Percentiles rank a stretch among this genome's conserved stretches.
Evolutionary conservation across 1,284 basidiomycete genomes (phyloP).

Genomic region (Schizophyllum commune): DNA sequence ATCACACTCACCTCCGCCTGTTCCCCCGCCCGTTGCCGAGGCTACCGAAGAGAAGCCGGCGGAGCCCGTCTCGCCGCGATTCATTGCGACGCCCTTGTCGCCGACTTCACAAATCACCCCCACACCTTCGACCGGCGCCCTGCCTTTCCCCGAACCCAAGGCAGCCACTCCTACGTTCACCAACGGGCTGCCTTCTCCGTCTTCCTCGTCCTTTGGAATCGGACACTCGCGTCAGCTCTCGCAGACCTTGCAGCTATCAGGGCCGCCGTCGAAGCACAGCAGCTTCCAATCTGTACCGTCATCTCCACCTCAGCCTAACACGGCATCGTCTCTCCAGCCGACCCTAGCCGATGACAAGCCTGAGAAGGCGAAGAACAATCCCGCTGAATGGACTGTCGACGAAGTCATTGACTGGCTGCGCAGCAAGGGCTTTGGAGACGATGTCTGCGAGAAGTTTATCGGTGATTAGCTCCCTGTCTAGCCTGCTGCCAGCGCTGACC

Average conservation of each 20-base stretch:
- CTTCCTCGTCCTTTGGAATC: background rate
- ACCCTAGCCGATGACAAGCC: slow-evolving; percentile 13
- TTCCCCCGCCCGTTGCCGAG: slow-evolving; percentile 10
- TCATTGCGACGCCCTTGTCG: background rate
- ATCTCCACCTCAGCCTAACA: slow-evolving; percentile 9
- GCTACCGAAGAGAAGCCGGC: background rate
- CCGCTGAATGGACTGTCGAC: slow-evolving; percentile 80
- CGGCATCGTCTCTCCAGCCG: slow-evolving; percentile 8
- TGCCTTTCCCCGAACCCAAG: background rate
- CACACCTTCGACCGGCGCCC: background rate
- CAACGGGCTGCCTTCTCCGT: slow-evolving; percentile 18
- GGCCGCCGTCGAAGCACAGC: slow-evolving; percentile 11
- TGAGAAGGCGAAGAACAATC: slow-evolving; percentile 28
- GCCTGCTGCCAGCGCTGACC: slow-evolving; percentile 3
- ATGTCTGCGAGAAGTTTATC: slow-evolving; percentile 78
- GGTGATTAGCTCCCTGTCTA: slow-evolving; percentile 39
- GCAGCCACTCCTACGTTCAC: slow-evolving; percentile 15
- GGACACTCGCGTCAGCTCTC: background rate
- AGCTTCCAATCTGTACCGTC: slow-evolving; percentile 13
- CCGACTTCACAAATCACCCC: background rate
- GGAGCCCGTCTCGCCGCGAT: background rate
- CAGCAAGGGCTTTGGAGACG: slow-evolving; percentile 78
- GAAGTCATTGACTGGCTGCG: slow-evolving; percentile 90
- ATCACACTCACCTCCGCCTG: slow-evolving; percentile 15
- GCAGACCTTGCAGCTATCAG: background rate